Evolutionary conservation across 2,329 filamentous ascomycete genomes (phyloP).

Genomic region (Stachybotrys chlorohalonatus): DNA sequence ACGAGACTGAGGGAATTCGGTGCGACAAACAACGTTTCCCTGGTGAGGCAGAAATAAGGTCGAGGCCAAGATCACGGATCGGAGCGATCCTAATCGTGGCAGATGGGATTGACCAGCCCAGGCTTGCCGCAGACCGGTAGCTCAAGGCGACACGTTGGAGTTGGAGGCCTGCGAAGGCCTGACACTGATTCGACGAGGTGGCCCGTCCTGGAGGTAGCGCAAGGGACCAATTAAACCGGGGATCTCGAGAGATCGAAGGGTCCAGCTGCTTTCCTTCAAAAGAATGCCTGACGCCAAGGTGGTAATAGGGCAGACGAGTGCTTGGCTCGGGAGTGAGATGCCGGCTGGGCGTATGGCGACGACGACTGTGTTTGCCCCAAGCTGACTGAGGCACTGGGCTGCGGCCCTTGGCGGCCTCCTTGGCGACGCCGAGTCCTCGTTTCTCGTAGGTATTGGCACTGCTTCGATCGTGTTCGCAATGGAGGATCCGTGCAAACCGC

Average conservation of each 20-base stretch:
- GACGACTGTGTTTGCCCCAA: not conserved
- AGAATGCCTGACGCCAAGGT: not conserved
- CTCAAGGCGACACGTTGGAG: not conserved
- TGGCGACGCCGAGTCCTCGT: not conserved
- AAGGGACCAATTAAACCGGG: not conserved
- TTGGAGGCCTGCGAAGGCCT: not conserved
- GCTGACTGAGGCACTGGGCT: not conserved
- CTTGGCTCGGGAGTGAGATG: constrained; percentile 1
- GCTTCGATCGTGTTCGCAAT: too few species aligned
- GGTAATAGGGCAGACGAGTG: not conserved
- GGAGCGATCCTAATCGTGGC: not conserved
- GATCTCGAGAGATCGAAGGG: not conserved
- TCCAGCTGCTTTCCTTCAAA: not conserved
- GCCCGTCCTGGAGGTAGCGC: not conserved
- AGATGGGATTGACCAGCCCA: not conserved
- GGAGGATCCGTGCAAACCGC: not conserved
- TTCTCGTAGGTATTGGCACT: not conserved
- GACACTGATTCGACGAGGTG: not conserved
- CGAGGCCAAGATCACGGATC: not conserved
- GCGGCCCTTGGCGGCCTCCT: not conserved
- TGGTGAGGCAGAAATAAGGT: not conserved
- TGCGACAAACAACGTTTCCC: not conserved
- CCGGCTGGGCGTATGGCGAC: not conserved
- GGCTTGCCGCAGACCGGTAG: not conserved
- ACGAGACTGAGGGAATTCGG: not conserved